Evolutionary conservation across 257 asterid species (phyloP).

Genomic region (Solanum lycopersicoides): DNA sequence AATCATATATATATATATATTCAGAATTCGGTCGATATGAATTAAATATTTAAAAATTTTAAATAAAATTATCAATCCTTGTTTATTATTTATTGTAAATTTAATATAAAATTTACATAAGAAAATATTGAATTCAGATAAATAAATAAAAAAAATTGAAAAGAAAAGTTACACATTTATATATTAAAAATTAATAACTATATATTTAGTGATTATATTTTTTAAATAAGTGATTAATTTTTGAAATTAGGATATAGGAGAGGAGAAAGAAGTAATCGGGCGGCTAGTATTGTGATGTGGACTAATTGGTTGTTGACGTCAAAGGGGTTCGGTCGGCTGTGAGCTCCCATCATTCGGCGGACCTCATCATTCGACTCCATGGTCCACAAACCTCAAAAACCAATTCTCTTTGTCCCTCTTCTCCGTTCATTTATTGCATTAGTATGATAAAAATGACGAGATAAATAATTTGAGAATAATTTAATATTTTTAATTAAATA

Average conservation of each 20-base stretch:
- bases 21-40: too few species aligned
- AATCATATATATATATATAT: too few species aligned
- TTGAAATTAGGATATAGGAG: neutral
- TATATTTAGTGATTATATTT: too few species aligned
- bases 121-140: neutral
- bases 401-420: neutral
- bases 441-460: accelerated
- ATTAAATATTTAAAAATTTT: neutral
- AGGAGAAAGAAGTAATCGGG: neutral
- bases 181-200: too few species aligned
- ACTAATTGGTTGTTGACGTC: slow-evolving; percentile 20
- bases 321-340: slow-evolving; percentile 37
- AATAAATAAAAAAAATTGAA: accelerated
- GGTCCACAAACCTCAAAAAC: slow-evolving; percentile 9
- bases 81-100: neutral
- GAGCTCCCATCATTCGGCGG: slow-evolving; percentile 44
- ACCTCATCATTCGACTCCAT: slow-evolving; percentile 19
- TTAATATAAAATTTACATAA: neutral
- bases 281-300: slow-evolving; percentile 27
- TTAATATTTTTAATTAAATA: too few species aligned
- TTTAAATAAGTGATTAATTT: too few species aligned
- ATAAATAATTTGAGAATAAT: too few species aligned
- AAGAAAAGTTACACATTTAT: too few species aligned
- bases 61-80: too few species aligned
- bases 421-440: neutral